Conservation (phyloP, 2,329 filamentous ascomycete genomes). For the Phialocephala sp. region DNA sequence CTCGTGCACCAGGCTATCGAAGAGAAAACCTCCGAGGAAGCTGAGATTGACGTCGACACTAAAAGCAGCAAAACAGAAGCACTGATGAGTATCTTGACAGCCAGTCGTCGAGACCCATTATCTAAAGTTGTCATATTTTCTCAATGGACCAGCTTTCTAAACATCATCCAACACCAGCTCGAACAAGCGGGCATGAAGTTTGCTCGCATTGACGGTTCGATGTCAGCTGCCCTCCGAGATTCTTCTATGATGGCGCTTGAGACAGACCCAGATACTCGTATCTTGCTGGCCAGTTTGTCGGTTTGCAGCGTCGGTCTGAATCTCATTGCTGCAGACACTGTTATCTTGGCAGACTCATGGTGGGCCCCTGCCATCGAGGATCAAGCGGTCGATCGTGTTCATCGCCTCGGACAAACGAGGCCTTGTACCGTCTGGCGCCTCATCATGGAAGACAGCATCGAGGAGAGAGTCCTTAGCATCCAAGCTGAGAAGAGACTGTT, state of each 20-base stretch:
- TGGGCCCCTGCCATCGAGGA: constrained; percentile 94
- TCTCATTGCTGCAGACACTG: constrained; percentile 83
- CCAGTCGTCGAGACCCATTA: constrained; percentile 65
- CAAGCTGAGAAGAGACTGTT: constrained; percentile 80
- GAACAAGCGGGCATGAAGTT: constrained; percentile 63
- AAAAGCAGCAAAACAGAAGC: constrained; percentile 85
- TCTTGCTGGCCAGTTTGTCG: constrained; percentile 81
- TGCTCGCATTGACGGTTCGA: constrained; percentile 80
- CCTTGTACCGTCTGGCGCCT: constrained; percentile 81
- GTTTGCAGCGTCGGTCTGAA: constrained; percentile 89
- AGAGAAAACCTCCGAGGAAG: constrained; percentile 50
- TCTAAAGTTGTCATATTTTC: constrained; percentile 78
- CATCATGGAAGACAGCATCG: constrained; percentile 80
- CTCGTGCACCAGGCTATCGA: constrained; percentile 72
- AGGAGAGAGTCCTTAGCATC: constrained; percentile 79
- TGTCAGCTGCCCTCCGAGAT: constrained; percentile 75
- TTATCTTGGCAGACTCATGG: constrained; percentile 85
- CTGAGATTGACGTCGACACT: constrained; percentile 64
- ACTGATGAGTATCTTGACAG: constrained; percentile 74
- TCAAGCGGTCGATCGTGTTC: constrained; percentile 87
- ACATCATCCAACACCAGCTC: constrained; percentile 74
- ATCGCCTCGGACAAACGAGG: constrained; percentile 81
- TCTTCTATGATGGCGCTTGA: constrained; percentile 71
- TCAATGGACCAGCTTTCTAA: constrained; percentile 78
- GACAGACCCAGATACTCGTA: constrained; percentile 67